These are phyloP conservation scores for Hericium alpestre DNA, from an alignment of 768 basidiomycete species.

Conservation along the genomic window DNA sequence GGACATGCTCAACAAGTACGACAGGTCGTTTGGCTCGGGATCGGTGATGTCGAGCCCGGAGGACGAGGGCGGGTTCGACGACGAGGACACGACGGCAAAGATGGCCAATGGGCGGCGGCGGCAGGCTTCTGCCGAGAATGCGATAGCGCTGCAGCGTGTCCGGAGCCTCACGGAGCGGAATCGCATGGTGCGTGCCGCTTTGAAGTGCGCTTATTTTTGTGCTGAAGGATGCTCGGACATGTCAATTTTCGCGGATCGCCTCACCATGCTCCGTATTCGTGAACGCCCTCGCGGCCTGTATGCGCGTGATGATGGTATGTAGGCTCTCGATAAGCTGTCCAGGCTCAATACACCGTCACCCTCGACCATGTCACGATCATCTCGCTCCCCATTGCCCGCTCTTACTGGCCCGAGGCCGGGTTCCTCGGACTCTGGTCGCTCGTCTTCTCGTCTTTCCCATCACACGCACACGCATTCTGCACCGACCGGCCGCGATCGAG, in stretches of 20 bases:
- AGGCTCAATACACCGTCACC: conserved; percentile 50
- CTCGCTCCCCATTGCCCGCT: conserved; percentile 20
- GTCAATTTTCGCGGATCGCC: neutral
- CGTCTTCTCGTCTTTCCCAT: conserved; percentile 18
- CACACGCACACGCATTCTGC: conserved; percentile 23
- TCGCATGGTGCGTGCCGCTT: conserved; percentile 45
- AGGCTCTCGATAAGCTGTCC: conserved; percentile 38
- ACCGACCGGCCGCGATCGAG: conserved; percentile 13
- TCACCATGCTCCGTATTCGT: neutral
- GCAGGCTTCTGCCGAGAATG: conserved; percentile 36
- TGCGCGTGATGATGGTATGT: neutral
- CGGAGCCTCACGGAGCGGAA: conserved; percentile 64
- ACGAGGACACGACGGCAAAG: conserved; percentile 56
- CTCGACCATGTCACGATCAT: conserved; percentile 26
- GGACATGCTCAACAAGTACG: conserved; percentile 30
- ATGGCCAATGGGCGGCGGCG: conserved; percentile 22
- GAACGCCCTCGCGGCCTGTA: neutral
- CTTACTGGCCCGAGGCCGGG: conserved; percentile 22
- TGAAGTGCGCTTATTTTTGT: conserved; percentile 9
- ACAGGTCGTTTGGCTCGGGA: conserved; percentile 23
- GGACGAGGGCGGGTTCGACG: conserved; percentile 41
- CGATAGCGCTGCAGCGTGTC: conserved; percentile 53
- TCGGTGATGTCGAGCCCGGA: conserved; percentile 18
- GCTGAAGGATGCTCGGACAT: neutral
- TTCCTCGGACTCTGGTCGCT: conserved; percentile 22